Conservation (phyloP, 2,329 filamentous ascomycete species). For the Colletotrichum tofieldiae region DNA sequence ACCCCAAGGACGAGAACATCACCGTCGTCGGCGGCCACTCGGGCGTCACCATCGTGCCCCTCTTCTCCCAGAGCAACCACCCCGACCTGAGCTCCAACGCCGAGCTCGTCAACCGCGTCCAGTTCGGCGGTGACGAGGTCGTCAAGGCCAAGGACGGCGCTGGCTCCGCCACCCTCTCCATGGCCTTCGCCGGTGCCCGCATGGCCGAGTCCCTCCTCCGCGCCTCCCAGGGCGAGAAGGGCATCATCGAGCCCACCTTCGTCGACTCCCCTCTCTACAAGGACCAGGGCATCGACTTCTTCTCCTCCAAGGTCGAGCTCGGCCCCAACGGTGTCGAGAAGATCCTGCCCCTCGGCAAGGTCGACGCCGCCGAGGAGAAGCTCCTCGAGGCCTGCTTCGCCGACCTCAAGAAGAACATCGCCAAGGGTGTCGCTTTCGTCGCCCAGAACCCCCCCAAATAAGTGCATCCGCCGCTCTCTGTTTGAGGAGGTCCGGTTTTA, state of each 20-base stretch:
- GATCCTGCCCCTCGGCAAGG: slow-evolving; percentile 88
- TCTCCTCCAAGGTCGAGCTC: slow-evolving; percentile 94
- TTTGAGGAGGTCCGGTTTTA: neutral
- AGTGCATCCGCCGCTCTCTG: slow-evolving; percentile 44
- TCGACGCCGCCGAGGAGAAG: slow-evolving; percentile 90
- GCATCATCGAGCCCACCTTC: slow-evolving; percentile 95
- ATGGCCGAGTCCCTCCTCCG: slow-evolving; percentile 93
- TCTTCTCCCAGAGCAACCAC: slow-evolving; percentile 95
- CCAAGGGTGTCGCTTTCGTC: slow-evolving; percentile 83
- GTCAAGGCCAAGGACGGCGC: slow-evolving; percentile 99
- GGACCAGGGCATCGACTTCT: slow-evolving; percentile 98
- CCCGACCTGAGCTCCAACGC: slow-evolving; percentile 84
- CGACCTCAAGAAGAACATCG: slow-evolving; percentile 95
- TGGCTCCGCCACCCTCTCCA: slow-evolving; percentile 96
- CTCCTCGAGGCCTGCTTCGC: slow-evolving; percentile 87
- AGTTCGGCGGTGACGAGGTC: slow-evolving; percentile 99
- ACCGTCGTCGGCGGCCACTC: slow-evolving; percentile 98
- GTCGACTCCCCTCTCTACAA: slow-evolving; percentile 98
- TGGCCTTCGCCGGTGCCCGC: slow-evolving; percentile 94
- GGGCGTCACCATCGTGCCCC: slow-evolving; percentile 97
- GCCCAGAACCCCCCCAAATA: slow-evolving; percentile 74
- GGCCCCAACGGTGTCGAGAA: slow-evolving; percentile 96
- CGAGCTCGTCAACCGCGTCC: slow-evolving; percentile 91
- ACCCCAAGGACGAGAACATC: slow-evolving; percentile 94
- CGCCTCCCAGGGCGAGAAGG: slow-evolving; percentile 93